Evolutionary conservation across 495 filamentous ascomycete species (phyloP), one percentile per base, ranked within the genome.

Genomic region (Staphylotrichum tortipilum): DNA sequence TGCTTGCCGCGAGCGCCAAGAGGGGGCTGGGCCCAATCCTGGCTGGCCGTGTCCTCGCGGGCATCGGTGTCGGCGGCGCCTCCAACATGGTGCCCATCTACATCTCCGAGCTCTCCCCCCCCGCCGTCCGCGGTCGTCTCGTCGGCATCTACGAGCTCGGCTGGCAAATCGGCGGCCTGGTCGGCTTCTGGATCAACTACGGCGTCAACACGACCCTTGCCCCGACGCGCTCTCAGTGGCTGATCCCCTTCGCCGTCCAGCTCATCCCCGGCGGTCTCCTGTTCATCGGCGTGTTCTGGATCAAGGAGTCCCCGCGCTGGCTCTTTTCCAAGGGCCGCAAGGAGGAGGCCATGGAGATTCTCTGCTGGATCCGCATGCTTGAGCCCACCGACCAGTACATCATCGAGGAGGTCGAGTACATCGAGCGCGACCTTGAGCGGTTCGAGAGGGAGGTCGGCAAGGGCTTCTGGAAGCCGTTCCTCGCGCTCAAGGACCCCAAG

Each of bases 151-250:
- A 84, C 57, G 83, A 87, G 63, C 65, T 86, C 33, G 80, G 82
- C 10, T 86, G 82, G 79, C 84, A 87, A 63, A 72, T 84, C 56
- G 83, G 83, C 39, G 82, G 82, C 12, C 65, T 88, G 21, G 75
- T 84, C n/a, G 83, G 83, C 3, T 87, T 86, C 56, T 85, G 79
- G 80, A 83, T 85, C 57, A 84, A 83, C 55, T 76, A 77, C 52
- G 77, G 76, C 33, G 64, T 79, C 40, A 65, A 60, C 31, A 62
- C 66, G 38, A 75, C 71, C 1, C 63, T 77, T 49, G 60, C 66
- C 2, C 62, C 71, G 7, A 68, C 57, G 23, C 65, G 67, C 41
- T 66, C 61, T 6, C 76, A 79, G 58, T 80, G 78, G 77, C 53
- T 77, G 34, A 73, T 82, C 49, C 67, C 78, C 4, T 80, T 81